Conservation (phyloP, 805 yeast species). For the Myxozyma geophila region DNA sequence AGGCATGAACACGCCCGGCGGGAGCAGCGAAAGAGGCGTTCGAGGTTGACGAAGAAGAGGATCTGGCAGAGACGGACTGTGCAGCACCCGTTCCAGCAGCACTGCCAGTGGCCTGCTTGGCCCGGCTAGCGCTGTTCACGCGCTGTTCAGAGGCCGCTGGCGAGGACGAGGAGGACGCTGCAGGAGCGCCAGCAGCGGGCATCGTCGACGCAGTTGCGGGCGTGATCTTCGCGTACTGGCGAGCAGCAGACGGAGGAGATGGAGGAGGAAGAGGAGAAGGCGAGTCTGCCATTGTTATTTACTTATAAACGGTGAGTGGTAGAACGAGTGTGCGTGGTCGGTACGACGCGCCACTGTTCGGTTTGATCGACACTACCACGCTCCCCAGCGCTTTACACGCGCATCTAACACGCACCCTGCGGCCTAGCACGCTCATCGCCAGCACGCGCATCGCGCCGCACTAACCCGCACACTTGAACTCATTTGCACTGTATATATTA, state of each 20-base stretch:
- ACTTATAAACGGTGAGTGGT: neutral
- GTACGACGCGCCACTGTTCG: conserved; percentile 6
- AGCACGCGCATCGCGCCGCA: neutral
- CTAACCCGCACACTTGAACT: neutral
- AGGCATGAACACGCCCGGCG: too few species aligned
- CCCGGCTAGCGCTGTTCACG: neutral
- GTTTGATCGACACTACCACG: conserved; percentile 5
- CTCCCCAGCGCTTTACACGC: neutral
- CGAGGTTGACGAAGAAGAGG: too few species aligned
- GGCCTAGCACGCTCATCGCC: neutral
- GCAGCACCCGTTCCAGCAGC: too few species aligned
- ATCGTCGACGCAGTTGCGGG: neutral
- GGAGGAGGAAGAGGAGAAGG: conserved; percentile 1
- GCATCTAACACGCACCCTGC: too few species aligned
- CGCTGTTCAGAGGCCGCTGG: neutral
- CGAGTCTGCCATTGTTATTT: neutral
- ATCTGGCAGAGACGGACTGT: too few species aligned
- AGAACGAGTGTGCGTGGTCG: neutral
- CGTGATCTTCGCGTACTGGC: conserved; percentile 7
- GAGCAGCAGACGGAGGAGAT: neutral
- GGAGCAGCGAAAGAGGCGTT: too few species aligned
- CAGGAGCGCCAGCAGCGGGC: neutral
- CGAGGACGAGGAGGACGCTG: neutral
- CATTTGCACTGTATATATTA: too few species aligned
- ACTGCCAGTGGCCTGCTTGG: too few species aligned